Percentiles rank a stretch among this genome's conserved stretches.
These are phyloP conservation scores for Amylocystis lapponica DNA, from an alignment of 768 basidiomycete species.

Conservation along the genomic window DNA sequence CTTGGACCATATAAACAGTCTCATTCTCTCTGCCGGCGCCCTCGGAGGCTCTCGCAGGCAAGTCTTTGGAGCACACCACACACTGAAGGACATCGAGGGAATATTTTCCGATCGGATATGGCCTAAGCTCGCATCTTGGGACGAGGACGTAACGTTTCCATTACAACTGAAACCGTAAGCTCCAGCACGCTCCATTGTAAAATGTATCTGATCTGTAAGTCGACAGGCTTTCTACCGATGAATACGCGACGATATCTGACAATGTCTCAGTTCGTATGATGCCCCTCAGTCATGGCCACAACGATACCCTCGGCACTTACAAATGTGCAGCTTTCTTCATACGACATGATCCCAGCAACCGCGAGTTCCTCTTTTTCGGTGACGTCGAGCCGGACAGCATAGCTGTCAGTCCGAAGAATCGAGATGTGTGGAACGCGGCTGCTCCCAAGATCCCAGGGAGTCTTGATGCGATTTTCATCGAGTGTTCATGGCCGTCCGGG, in stretches of 20 bases:
- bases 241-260: constrained; percentile 46
- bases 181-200: background rate
- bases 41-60: constrained; percentile 55
- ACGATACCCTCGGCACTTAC: constrained; percentile 47
- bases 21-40: constrained; percentile 82
- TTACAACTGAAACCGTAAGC: constrained; percentile 62
- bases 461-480: constrained; percentile 84
- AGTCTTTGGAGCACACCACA: constrained; percentile 54
- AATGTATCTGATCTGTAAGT: background rate
- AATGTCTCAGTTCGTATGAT: constrained; percentile 60
- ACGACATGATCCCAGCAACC: constrained; percentile 50
- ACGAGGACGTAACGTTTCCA: constrained; percentile 50
- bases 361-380: constrained; percentile 90
- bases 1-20: constrained; percentile 81
- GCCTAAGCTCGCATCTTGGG: constrained; percentile 80
- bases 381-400: constrained; percentile 87
- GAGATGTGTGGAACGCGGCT: constrained; percentile 74
- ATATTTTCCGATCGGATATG: constrained; percentile 77
- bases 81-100: constrained; percentile 62
- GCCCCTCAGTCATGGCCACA: constrained; percentile 69
- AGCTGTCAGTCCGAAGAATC: constrained; percentile 53
- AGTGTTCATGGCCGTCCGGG: constrained; percentile 84
- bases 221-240: constrained; percentile 51
- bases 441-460: constrained; percentile 67
- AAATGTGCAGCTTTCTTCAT: constrained; percentile 84